A percentile compares a stretch with the other conserved stretches of the same genome.
These are phyloP conservation scores for Schoenoplectus triqueter DNA, from an alignment of 202 grass and related monocot species.

Conservation along the genomic window DNA sequence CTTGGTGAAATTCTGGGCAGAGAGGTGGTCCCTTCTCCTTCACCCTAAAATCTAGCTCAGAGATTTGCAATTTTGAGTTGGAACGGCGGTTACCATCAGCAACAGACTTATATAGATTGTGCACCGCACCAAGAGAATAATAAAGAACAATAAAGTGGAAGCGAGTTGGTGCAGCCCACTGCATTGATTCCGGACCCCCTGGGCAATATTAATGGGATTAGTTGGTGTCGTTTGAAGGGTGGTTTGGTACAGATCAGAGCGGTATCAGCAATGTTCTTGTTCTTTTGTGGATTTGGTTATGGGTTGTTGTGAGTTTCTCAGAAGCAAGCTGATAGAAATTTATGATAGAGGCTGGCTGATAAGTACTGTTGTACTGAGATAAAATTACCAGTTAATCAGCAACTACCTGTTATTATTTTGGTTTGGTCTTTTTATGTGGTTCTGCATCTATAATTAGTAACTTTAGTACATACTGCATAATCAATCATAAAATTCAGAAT, in stretches of 20 bases:
- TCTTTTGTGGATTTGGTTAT: slow-evolving; percentile 15
- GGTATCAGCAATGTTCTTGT: neutral
- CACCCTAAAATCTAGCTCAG: slow-evolving; percentile 2
- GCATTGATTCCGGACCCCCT: slow-evolving; percentile 14
- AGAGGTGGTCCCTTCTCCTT: slow-evolving; percentile 9
- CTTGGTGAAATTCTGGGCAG: neutral
- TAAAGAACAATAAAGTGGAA: slow-evolving; percentile 15
- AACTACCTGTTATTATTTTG: too few relatives aligned
- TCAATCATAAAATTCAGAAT: neutral
- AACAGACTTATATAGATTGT: slow-evolving; percentile 2
- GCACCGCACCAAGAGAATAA: neutral
- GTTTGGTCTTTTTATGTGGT: too few relatives aligned
- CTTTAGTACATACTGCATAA: too few relatives aligned
- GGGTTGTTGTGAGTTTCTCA: neutral
- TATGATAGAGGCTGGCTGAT: too few relatives aligned
- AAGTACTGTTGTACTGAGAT: too few relatives aligned
- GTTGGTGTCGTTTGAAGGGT: slow-evolving; percentile 30
- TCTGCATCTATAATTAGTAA: too few relatives aligned
- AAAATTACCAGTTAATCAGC: too few relatives aligned
- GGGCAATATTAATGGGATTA: slow-evolving; percentile 28
- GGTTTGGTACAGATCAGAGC: slow-evolving; percentile 13
- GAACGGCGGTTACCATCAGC: neutral
- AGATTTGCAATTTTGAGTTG: slow-evolving; percentile 38
- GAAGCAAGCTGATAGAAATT: too few relatives aligned
- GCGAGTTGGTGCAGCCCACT: slow-evolving; percentile 30